phyloP scores from a whole-genome alignment of 371 early-diverging fungal species.

The Synchytrium microbalum region DNA sequence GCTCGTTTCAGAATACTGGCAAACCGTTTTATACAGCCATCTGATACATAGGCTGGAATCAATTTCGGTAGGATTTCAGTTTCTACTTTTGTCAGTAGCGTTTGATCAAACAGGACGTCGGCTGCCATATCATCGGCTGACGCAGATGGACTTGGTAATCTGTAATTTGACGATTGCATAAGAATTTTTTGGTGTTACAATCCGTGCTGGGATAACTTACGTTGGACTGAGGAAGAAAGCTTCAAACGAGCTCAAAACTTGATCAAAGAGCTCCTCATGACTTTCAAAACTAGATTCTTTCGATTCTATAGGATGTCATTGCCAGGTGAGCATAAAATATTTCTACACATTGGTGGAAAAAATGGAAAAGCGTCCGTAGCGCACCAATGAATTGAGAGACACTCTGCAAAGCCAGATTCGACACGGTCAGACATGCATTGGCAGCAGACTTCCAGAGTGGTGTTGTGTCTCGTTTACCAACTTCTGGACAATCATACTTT shows the following conservation, averaged over 20 bases:
- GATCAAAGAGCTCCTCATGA: slow-evolving; percentile 57
- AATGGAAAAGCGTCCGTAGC: background rate
- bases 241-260: slow-evolving; percentile 59
- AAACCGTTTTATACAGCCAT: slow-evolving; percentile 35
- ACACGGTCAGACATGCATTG: slow-evolving; percentile 52
- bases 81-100: slow-evolving; percentile 55
- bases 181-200: background rate
- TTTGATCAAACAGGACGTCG: slow-evolving; percentile 74
- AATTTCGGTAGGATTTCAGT: slow-evolving; percentile 59
- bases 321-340: background rate
- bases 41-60: slow-evolving; percentile 58
- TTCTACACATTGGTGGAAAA: background rate
- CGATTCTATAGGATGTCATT: slow-evolving; percentile 17
- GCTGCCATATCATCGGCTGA: slow-evolving; percentile 59
- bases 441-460: slow-evolving; percentile 72
- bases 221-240: slow-evolving; percentile 62
- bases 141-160: slow-evolving; percentile 50
- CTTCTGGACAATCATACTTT: slow-evolving; percentile 68
- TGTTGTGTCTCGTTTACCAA: slow-evolving; percentile 62
- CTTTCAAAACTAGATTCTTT: slow-evolving; percentile 42
- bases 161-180: slow-evolving; percentile 12
- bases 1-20: slow-evolving; percentile 5
- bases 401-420: slow-evolving; percentile 50
- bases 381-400: slow-evolving; percentile 42
- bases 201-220: slow-evolving; percentile 26